A percentile compares a stretch with the other conserved stretches of the same genome.
These are phyloP conservation scores for Pelargonium nanum DNA, from an alignment of 345 rosid genomes.

Conservation along the genomic window DNA sequence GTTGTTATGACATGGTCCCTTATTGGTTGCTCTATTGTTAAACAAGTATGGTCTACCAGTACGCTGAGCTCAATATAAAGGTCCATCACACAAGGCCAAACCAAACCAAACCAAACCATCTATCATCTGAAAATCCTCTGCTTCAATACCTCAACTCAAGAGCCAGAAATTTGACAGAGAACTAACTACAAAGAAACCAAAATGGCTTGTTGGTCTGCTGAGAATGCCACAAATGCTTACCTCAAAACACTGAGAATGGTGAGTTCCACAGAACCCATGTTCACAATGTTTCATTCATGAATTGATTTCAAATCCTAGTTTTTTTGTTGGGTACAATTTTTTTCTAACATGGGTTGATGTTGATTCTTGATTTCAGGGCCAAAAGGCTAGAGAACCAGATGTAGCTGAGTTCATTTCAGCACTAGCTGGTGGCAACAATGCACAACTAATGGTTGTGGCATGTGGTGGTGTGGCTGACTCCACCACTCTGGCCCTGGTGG, in stretches of 20 bases:
- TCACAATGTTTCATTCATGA: too few species aligned
- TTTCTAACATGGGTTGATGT: not conserved
- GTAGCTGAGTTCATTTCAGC: constrained; percentile 51
- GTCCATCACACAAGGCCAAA: not conserved
- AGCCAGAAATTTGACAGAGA: not conserved
- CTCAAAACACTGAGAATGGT: constrained; percentile 41
- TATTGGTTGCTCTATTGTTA: not conserved
- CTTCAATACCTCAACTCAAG: too few species aligned
- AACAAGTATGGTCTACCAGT: constrained; percentile 2
- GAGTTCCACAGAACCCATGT: not conserved
- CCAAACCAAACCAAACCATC: not conserved
- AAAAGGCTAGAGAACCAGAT: constrained; percentile 35
- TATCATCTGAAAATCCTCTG: not conserved
- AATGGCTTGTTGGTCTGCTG: constrained; percentile 44
- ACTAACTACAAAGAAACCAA: not conserved
- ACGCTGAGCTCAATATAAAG: constrained; percentile 5
- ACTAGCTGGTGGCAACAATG: constrained; percentile 44
- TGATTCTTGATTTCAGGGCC: constrained; percentile 17
- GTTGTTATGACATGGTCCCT: constrained; percentile 13
- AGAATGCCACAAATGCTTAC: constrained; percentile 52
- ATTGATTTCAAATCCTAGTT: too few species aligned
- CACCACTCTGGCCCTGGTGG: constrained; percentile 23
- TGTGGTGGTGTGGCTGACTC: constrained; percentile 12
- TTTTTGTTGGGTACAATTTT: not conserved
- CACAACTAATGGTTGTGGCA: constrained; percentile 37